Evolutionary conservation across 768 basidiomycete genomes (phyloP).

Genomic region (Calocera cornea): DNA sequence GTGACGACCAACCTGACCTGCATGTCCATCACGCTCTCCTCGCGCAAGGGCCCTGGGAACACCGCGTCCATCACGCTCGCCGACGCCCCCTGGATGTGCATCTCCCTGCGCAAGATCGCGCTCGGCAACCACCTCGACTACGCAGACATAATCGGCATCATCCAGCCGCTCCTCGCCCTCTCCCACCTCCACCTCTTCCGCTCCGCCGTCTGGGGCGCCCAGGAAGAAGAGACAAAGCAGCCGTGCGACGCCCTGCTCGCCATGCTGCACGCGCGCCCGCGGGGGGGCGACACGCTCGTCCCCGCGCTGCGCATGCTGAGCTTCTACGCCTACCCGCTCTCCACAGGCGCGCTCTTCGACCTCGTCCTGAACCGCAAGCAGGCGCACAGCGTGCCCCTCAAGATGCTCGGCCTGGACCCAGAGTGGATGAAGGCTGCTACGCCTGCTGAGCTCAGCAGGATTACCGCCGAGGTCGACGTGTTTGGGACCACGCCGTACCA

Average conservation of each 20-base stretch:
- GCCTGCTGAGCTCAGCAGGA: not conserved
- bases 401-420: not conserved
- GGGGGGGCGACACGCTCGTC: not conserved
- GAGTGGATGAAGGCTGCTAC: not conserved
- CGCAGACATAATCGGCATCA: not conserved
- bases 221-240: not conserved
- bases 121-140: not conserved
- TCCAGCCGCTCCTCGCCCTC: not conserved
- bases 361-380: not conserved
- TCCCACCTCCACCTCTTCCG: not conserved
- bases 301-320: not conserved
- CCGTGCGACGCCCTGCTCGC: not conserved
- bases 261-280: not conserved
- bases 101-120: not conserved
- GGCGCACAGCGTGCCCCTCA: not conserved
- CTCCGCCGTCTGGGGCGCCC: not conserved
- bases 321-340: slow-evolving; percentile 3
- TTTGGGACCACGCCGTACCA: not conserved
- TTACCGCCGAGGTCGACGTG: not conserved
- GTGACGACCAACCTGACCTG: slow-evolving; percentile 2
- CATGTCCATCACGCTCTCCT: slow-evolving; percentile 1
- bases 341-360: not conserved
- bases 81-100: slow-evolving; percentile 4
- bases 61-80: not conserved
- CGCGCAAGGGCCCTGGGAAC: not conserved